Evolutionary conservation across 768 basidiomycete genomes (phyloP), one percentile per base, ranked within the genome.

Genomic region (Russula sp.): DNA sequence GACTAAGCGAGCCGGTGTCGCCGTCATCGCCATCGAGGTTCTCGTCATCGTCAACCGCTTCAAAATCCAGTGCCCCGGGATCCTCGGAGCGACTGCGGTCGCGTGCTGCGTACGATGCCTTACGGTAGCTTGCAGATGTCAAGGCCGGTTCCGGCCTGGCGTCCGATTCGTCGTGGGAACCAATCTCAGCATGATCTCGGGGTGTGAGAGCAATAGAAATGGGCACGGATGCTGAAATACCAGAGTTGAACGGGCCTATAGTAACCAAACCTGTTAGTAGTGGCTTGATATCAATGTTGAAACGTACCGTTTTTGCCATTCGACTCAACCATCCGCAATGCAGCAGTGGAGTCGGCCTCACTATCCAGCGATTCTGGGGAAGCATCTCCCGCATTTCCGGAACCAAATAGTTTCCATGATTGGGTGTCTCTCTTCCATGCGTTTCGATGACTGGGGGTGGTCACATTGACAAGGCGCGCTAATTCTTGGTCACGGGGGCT

Each of bases 401-500:
- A 72, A 55, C 72, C 74, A 28, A 90, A 86, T 22, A 80, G 72
- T 62, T 81, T 79, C 88, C 87, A 89, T 14, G 85, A 83, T 65
- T 78, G 81, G 69, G 85, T 81, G 69, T 82, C 80, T 65, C 81
- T 80, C 69, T 78, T 83, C 88, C 88, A 89, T 14, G 83, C 83
- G n/a, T 79, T 83, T 59, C 87, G 80, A 72, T 90, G 89, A 67
- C 87, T 89, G 1, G 88, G 86, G 34, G 78, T 83, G 74, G 83
- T 78, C 30, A 87, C 87, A 10, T 86, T 87, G n/a, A 90, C 83
- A 38, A 89, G 78, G 67, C 79, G 81, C 68, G 83, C 63, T 38
- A 89, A 77, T 68, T 84, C 83, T 36, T 76, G 78, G 68, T 86
- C 83, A 58, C 79, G 77, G 28, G 77, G 74, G 63, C 77, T 79